A percentile compares a stretch with the other conserved stretches of the same genome.
These are phyloP conservation scores for Ploettnerulaceae sp. DNA, from an alignment of 2,329 filamentous ascomycete species.

Conservation along the genomic window DNA sequence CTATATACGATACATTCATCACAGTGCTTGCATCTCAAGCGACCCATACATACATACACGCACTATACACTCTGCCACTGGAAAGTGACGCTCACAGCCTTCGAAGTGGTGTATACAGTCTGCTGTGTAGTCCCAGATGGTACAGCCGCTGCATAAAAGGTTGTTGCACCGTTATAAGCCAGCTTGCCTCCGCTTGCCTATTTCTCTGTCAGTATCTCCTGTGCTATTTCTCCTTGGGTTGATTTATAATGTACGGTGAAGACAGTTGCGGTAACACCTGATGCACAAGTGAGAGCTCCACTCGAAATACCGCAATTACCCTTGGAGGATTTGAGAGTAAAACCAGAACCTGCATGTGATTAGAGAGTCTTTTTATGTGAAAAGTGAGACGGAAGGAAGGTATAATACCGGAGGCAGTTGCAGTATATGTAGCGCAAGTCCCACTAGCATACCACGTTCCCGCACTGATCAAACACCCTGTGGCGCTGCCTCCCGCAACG, in stretches of 20 bases:
- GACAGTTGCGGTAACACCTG: conserved; percentile 38
- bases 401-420: conserved; percentile 46
- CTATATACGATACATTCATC: no score
- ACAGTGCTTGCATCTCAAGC: no score
- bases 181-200: conserved; percentile 25
- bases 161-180: conserved; percentile 27
- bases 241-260: conserved; percentile 32
- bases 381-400: neutral
- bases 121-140: conserved; percentile 33
- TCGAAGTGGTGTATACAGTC: conserved; percentile 29
- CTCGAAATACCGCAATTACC: conserved; percentile 52
- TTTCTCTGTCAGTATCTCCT: neutral
- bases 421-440: conserved; percentile 62
- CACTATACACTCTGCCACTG: conserved; percentile 29
- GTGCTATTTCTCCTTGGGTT: neutral
- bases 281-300: conserved; percentile 51
- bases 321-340: conserved; percentile 52
- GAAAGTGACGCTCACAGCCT: conserved; percentile 32
- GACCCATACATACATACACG: no score
- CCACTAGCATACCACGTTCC: conserved; percentile 65
- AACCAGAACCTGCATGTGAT: conserved; percentile 22
- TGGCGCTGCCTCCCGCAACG: conserved; percentile 39
- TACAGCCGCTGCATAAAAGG: conserved; percentile 34
- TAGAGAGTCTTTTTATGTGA: conserved; percentile 5
- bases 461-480: conserved; percentile 62